phyloP scores from a whole-genome alignment of 163 green algal genomes.

The Chlamydomonas reinhardtii region DNA sequence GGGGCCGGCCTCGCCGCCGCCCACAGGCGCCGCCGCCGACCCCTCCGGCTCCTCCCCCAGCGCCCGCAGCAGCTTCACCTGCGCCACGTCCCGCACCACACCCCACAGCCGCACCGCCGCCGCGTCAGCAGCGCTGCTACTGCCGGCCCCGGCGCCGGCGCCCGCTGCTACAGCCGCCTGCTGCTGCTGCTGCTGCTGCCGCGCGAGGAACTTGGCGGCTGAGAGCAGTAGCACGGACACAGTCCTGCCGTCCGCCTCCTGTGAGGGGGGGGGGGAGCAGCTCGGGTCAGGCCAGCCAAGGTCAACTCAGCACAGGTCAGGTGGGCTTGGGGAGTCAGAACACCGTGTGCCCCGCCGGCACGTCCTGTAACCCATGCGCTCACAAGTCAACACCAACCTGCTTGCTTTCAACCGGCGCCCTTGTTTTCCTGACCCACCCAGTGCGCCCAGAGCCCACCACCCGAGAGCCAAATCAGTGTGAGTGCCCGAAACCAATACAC shows the following conservation, averaged over 20 bases:
- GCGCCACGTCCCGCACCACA: background rate
- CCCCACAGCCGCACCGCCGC: constrained; percentile 18
- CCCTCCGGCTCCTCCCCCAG: constrained; percentile 36
- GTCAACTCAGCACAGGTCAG: no score
- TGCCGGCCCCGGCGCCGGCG: background rate
- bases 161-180: background rate
- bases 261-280: no score
- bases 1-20: background rate
- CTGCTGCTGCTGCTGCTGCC: background rate
- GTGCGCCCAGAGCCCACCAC: no score
- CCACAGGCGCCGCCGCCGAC: background rate
- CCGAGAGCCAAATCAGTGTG: no score
- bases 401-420: no score
- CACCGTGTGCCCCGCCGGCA: no score
- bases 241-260: constrained; percentile 10
- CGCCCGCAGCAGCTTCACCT: constrained; percentile 44
- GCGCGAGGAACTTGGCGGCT: background rate
- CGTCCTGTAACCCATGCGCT: no score
- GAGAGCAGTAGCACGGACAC: constrained; percentile 10
- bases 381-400: no score
- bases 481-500: no score
- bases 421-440: no score
- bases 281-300: no score
- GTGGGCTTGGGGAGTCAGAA: no score
- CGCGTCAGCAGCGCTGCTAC: background rate